Evolutionary conservation across 1,284 basidiomycete species (phyloP), one percentile per base, ranked within the genome.

Genomic region (Ceratobasidium sp.): DNA sequence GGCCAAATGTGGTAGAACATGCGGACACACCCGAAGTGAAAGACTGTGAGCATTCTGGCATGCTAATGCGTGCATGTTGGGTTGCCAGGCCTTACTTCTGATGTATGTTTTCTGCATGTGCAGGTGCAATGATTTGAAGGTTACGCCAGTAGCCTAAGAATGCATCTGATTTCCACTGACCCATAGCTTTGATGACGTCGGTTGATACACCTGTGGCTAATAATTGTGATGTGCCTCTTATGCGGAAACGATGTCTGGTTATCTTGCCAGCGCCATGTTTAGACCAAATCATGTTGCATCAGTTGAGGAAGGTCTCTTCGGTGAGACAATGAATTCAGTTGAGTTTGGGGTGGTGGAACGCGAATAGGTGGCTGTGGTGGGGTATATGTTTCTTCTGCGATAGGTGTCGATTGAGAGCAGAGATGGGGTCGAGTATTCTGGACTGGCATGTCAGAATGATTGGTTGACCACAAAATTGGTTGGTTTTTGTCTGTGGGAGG

Each of bases 111-210:
- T 32, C 16, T 16, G 30, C 21, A 30, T 63, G 47, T 23, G 21
- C 1, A 8, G 59, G 46, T 6, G 46, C 26, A 50, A 72, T 32
- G 11, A 26, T 23, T 23, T 30, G n/a, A 6, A 38, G 21, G 18
- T 73, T 79, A 0, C 78, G 73, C 82, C 81, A 82, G 41, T 83
- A 83, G 0, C 76, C 55, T 0, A 82, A 76, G 73, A 82, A 82
- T 1, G 81, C 78, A 0, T 80, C 74, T 0, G 80, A 82, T 0
- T 75, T 76, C 82, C 82, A 83, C 0, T 79, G 72, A 0, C 82
- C 82, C 30, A 77, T 73, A 0, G 76, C 74, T 0, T 78, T 77
- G 0, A 84, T 81, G 0, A 83, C 72, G 28, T 84, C 80, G 0
- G 81, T 80, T 5, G 78, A 75, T 5, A 80, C 77, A 4, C 83